phyloP scores from a whole-genome alignment of 2,329 filamentous ascomycete species.

The Helotiales sp. region DNA sequence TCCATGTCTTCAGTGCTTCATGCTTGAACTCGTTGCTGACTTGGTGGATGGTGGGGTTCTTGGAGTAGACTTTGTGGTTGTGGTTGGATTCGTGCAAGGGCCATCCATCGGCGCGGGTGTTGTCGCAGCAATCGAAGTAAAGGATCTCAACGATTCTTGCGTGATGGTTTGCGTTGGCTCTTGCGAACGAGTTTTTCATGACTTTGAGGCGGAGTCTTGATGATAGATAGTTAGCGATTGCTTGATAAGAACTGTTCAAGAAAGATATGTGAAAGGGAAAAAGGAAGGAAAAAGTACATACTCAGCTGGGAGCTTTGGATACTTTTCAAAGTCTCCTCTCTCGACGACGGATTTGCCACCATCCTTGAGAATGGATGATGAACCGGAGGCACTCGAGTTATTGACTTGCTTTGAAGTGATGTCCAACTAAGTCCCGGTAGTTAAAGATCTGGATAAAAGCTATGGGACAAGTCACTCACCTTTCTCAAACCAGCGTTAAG shows the following conservation, averaged over 20 bases:
- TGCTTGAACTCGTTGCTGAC: not conserved
- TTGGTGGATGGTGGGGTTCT: not conserved
- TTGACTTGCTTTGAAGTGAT: not conserved
- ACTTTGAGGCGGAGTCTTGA: constrained; percentile 1
- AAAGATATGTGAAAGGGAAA: not conserved
- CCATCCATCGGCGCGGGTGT: not conserved
- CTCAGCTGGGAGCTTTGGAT: not conserved
- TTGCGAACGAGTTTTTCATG: not conserved
- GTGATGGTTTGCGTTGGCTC: not conserved
- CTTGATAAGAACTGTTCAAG: not conserved
- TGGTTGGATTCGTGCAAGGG: not conserved
- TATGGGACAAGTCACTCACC: not conserved
- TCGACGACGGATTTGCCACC: not conserved
- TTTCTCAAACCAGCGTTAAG: not conserved
- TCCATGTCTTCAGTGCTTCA: constrained; percentile 4
- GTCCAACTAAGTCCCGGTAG: not conserved
- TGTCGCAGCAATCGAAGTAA: not conserved
- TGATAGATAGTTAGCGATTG: not conserved
- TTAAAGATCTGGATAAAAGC: not conserved
- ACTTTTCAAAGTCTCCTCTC: not conserved
- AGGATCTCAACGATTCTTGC: not conserved
- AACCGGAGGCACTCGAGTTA: too few species aligned
- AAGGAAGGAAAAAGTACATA: not conserved
- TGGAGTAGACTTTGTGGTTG: not conserved
- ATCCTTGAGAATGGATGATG: not conserved